These are phyloP conservation scores for Chytridiales sp. DNA, from an alignment of 371 early-diverging fungal species.

Conservation along the genomic window DNA sequence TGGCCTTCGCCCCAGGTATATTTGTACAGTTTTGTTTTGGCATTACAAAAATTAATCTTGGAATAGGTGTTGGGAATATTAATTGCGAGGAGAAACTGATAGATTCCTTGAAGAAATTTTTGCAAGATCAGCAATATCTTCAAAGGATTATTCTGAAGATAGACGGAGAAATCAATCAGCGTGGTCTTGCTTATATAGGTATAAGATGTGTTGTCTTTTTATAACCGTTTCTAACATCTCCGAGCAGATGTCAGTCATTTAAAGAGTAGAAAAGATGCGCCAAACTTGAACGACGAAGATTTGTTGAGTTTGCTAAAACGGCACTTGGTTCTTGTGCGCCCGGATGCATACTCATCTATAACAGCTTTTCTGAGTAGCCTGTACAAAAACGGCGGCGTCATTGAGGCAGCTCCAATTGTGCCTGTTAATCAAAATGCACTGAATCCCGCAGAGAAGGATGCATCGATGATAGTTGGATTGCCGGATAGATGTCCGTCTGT, in stretches of 20 bases:
- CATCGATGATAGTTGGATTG: neutral
- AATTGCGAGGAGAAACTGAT: too few species aligned
- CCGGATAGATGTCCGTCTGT: constrained; percentile 14
- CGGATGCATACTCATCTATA: neutral
- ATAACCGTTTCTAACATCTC: neutral
- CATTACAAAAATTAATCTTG: too few species aligned
- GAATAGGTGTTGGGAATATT: too few species aligned
- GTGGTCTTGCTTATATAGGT: neutral
- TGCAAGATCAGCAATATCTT: too few species aligned
- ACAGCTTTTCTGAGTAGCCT: neutral
- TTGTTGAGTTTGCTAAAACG: neutral
- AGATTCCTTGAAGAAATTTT: too few species aligned
- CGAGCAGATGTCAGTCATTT: neutral
- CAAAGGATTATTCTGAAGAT: constrained; percentile 4
- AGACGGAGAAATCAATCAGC: neutral
- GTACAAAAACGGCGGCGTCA: constrained; percentile 12
- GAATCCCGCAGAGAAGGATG: constrained; percentile 1
- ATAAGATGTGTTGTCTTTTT: neutral
- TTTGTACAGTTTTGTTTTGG: too few species aligned
- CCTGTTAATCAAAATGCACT: constrained; percentile 3
- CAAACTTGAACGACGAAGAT: too few species aligned
- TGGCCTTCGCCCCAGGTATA: too few species aligned
- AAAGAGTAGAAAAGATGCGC: neutral
- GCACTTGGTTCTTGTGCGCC: neutral
- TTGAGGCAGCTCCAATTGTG: constrained; percentile 17